Evolutionary conservation across 139 green algal species (phyloP).

Genomic region (Chlorella sp.): DNA sequence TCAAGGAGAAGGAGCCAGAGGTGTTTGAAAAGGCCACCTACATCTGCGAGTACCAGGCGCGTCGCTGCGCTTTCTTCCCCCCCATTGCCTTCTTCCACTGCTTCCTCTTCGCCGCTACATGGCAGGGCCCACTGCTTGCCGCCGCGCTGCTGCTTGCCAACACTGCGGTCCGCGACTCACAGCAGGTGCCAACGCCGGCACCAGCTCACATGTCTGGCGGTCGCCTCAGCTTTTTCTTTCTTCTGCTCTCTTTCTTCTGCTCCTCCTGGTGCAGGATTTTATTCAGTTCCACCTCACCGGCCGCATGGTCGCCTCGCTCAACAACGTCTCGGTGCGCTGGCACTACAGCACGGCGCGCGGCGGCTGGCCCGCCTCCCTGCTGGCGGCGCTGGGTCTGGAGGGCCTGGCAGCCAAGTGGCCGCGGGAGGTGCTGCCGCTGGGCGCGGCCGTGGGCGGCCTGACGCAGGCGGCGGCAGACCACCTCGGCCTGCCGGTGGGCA

Average conservation of each 20-base stretch:
- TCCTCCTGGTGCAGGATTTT: slow-evolving; percentile 55
- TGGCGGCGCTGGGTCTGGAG: slow-evolving; percentile 60
- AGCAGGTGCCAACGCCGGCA: no score
- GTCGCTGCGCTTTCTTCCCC: not conserved
- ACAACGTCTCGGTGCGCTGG: slow-evolving; percentile 78
- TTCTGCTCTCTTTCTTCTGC: not conserved
- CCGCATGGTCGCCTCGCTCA: slow-evolving; percentile 53
- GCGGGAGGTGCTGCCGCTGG: slow-evolving; percentile 55
- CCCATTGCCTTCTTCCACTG: not conserved
- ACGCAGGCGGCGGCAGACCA: slow-evolving; percentile 56
- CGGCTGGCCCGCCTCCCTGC: slow-evolving; percentile 38
- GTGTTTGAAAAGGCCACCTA: slow-evolving; percentile 40
- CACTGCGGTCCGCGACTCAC: no score
- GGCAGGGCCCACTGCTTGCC: no score
- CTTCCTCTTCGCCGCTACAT: slow-evolving; percentile 18
- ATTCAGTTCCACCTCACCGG: slow-evolving; percentile 79
- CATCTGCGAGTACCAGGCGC: slow-evolving; percentile 78
- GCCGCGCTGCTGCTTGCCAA: no score
- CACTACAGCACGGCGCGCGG: slow-evolving; percentile 59
- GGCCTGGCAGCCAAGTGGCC: slow-evolving; percentile 73
- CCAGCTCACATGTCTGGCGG: no score
- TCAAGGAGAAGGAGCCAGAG: slow-evolving; percentile 60
- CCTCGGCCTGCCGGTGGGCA: slow-evolving; percentile 64
- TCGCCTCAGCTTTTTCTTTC: not conserved
- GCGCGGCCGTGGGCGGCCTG: slow-evolving; percentile 64